Evolutionary conservation across 176 grass and related monocot species (phyloP).

Genomic region (Ananas comosus): DNA sequence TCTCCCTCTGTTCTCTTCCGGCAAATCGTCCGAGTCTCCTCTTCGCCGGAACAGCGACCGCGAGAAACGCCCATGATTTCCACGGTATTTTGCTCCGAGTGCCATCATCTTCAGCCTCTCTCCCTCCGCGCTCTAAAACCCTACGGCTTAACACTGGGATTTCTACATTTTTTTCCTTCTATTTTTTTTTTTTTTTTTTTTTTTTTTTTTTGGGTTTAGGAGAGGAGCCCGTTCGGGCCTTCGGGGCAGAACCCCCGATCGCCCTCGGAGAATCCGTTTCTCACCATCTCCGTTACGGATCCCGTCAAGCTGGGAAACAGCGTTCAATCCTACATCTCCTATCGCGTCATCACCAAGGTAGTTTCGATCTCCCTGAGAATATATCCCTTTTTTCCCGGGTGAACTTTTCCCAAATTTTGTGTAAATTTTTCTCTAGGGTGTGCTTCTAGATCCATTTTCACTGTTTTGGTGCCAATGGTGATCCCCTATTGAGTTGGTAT

Average conservation of each 20-base stretch:
- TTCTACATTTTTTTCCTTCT: constrained; percentile 11
- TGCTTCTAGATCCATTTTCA: background rate
- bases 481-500: background rate
- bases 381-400: background rate
- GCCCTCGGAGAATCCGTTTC: constrained; percentile 40
- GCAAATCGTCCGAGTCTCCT: background rate
- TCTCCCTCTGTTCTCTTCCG: constrained; percentile 1
- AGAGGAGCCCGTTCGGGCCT: constrained; percentile 41
- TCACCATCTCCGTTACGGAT: constrained; percentile 77
- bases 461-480: background rate
- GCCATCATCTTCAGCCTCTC: background rate
- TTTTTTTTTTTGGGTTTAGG: constrained; percentile 33
- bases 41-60: constrained; percentile 19
- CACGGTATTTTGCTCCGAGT: constrained; percentile 28
- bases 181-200: constrained; percentile 29
- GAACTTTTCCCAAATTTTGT: background rate
- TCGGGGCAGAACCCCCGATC: constrained; percentile 74
- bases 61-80: constrained; percentile 47
- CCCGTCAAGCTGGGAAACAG: constrained; percentile 95
- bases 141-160: background rate
- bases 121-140: too few relatives aligned
- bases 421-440: background rate
- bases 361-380: constrained; percentile 5
- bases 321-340: constrained; percentile 97
- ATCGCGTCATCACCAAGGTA: constrained; percentile 95